phyloP scores from a whole-genome alignment of 2,329 filamentous ascomycete genomes.

The Westerdykella aurantiaca region DNA sequence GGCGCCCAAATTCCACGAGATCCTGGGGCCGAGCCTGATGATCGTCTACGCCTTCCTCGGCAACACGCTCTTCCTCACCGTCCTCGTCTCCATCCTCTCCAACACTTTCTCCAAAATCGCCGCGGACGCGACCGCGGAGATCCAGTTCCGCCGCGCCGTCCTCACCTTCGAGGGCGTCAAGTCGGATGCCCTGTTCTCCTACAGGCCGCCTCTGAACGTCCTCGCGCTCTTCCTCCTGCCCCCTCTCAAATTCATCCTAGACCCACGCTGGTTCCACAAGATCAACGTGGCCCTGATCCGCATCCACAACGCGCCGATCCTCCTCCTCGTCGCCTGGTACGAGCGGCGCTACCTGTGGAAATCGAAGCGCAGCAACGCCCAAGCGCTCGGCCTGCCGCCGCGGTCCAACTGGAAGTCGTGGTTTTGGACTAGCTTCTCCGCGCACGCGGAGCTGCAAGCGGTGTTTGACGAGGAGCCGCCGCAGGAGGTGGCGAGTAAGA shows the following conservation, averaged over 20 bases:
- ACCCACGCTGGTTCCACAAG: constrained; percentile 85
- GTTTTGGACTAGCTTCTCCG: constrained; percentile 60
- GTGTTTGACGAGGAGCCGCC: constrained; percentile 69
- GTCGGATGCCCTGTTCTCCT: constrained; percentile 75
- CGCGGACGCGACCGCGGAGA: constrained; percentile 71
- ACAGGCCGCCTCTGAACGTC: constrained; percentile 78
- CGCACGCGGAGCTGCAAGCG: constrained; percentile 64
- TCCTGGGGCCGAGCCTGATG: constrained; percentile 76
- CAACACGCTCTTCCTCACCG: constrained; percentile 83
- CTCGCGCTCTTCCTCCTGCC: constrained; percentile 67
- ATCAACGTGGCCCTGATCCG: constrained; percentile 75
- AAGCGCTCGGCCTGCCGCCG: constrained; percentile 34
- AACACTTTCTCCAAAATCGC: constrained; percentile 79
- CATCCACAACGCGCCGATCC: constrained; percentile 66
- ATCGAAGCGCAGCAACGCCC: constrained; percentile 32
- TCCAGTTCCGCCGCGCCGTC: constrained; percentile 75
- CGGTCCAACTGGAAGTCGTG: constrained; percentile 51
- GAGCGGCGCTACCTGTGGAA: constrained; percentile 67
- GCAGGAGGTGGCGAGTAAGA: constrained; percentile 44
- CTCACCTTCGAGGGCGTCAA: constrained; percentile 82
- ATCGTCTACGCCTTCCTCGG: constrained; percentile 78
- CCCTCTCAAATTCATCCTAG: constrained; percentile 70
- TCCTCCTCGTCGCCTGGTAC: constrained; percentile 63
- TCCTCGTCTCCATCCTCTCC: constrained; percentile 78
- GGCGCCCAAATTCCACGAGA: constrained; percentile 65